Base-by-base conservation (phyloP, 352 stramenopile genomes). In the Pythium guiyangense region DNA sequence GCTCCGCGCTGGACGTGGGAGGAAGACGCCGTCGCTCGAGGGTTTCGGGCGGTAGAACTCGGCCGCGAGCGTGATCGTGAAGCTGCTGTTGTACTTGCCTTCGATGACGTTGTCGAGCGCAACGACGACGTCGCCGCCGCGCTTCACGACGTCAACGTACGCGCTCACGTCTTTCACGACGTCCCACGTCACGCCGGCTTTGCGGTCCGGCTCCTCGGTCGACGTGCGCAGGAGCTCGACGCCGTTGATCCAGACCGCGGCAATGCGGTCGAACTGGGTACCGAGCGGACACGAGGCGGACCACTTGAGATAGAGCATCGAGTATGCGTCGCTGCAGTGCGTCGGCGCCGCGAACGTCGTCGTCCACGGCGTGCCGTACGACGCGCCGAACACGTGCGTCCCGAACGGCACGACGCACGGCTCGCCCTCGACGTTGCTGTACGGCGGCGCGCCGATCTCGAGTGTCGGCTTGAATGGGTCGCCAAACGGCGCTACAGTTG, bases 181-280 rank as follows among this genome's bases (percentile, higher is more conserved):
- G 27, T 79, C 54, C 83, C 83, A 92, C 27, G 54, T 60, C 37
- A 84, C 74, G 17, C 67, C 68, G 8, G 67, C 49, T 27, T 66
- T 63, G 31, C 71, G 66, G 43, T 67, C 71, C 4, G 83, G 83
- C 47, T 92, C 83, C 42, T 84, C 69, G 3, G 83, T 91, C 14
- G 83, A 90, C 52, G 81, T 90, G 27, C 83, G 74, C 26, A 92
- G 71, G 45, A 92, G 58, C 54, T 92, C 82, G 54, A 84, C 63
- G 22, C 74, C 74, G 53, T 87, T 86, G 57, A 88, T 62, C 79
- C 80, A 92, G 8, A 89, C 75, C 2, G 77, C 83, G 6, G 73
- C 83, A 57, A 89, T 79, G 54, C 80, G 83, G 53, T 92, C 83
- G 55, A 71, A 92, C 55, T 92, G 83, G 14, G 77, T 65, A 54